These are phyloP conservation scores for Globisporangium cylindrosporum DNA, from an alignment of 352 stramenopile species.

Conservation along the genomic window DNA sequence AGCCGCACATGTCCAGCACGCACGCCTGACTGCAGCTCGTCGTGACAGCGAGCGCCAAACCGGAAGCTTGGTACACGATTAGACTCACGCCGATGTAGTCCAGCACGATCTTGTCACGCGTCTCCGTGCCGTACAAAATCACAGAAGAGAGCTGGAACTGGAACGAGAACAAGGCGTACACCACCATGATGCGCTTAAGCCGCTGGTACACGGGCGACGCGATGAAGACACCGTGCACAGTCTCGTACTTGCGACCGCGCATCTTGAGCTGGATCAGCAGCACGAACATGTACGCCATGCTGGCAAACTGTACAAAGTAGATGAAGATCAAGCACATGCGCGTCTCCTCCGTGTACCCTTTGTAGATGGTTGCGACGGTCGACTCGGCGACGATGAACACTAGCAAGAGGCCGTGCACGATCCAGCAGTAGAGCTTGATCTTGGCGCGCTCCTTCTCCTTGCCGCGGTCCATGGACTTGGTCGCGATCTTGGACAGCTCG, in stretches of 20 bases:
- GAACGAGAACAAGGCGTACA: too few relatives aligned
- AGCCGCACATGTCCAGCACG: too few relatives aligned
- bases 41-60: too few relatives aligned
- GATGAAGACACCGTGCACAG: constrained; percentile 47
- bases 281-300: constrained; percentile 41
- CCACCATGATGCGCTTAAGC: constrained; percentile 50
- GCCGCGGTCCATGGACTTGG: constrained; percentile 64
- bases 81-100: too few relatives aligned
- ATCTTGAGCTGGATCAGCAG: constrained; percentile 37
- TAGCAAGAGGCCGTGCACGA: constrained; percentile 24
- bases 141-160: too few relatives aligned
- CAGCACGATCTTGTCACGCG: too few relatives aligned
- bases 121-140: too few relatives aligned
- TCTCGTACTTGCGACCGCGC: constrained; percentile 50
- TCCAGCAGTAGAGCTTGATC: constrained; percentile 41
- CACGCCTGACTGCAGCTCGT: too few relatives aligned
- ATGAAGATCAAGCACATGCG: constrained; percentile 36
- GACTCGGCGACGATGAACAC: constrained; percentile 30
- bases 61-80: too few relatives aligned
- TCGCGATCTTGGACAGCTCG: constrained; percentile 56
- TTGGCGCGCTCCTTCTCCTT: constrained; percentile 32
- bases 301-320: constrained; percentile 46
- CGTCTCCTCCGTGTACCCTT: constrained; percentile 37
- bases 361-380: constrained; percentile 16
- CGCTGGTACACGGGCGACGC: constrained; percentile 53